These are phyloP conservation scores for Domatiomyces globalis DNA, from an alignment of 2,329 filamentous ascomycete genomes.

Conservation along the genomic window DNA sequence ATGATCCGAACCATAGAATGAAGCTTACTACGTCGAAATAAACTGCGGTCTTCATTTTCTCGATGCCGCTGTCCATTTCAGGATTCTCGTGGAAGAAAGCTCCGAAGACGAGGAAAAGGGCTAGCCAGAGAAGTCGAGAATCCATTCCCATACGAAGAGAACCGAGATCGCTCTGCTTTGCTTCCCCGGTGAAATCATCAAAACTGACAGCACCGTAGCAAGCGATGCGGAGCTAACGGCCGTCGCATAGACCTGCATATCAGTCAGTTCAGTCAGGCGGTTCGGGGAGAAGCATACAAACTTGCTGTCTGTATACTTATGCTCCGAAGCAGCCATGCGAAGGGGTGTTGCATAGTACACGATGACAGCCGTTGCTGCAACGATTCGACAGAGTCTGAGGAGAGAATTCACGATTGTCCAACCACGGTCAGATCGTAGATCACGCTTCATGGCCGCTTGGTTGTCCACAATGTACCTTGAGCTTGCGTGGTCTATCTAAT, in stretches of 20 bases:
- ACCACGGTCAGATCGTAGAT: background rate
- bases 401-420: constrained; percentile 22
- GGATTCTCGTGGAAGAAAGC: constrained; percentile 58
- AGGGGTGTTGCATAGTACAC: constrained; percentile 66
- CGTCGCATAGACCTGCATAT: constrained; percentile 51
- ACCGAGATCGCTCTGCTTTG: constrained; percentile 23
- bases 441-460: too few species aligned
- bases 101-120: constrained; percentile 72
- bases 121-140: constrained; percentile 68
- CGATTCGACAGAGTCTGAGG: constrained; percentile 63
- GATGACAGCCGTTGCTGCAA: constrained; percentile 60
- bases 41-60: constrained; percentile 72
- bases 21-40: constrained; percentile 68
- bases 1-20: constrained; percentile 51
- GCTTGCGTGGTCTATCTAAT: too few species aligned
- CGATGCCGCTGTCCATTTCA: constrained; percentile 48
- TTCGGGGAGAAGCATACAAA: constrained; percentile 43
- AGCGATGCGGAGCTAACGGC: constrained; percentile 53
- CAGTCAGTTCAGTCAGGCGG: constrained; percentile 2
- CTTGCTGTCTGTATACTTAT: constrained; percentile 46
- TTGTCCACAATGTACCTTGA: too few species aligned
- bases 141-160: constrained; percentile 51
- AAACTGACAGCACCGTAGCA: constrained; percentile 50
- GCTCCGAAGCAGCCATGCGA: constrained; percentile 36
- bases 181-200: constrained; percentile 43